Percentiles rank a stretch among this genome's conserved stretches.
These are phyloP conservation scores for Trapa bicornis DNA, from an alignment of 345 rosid species.

Conservation along the genomic window DNA sequence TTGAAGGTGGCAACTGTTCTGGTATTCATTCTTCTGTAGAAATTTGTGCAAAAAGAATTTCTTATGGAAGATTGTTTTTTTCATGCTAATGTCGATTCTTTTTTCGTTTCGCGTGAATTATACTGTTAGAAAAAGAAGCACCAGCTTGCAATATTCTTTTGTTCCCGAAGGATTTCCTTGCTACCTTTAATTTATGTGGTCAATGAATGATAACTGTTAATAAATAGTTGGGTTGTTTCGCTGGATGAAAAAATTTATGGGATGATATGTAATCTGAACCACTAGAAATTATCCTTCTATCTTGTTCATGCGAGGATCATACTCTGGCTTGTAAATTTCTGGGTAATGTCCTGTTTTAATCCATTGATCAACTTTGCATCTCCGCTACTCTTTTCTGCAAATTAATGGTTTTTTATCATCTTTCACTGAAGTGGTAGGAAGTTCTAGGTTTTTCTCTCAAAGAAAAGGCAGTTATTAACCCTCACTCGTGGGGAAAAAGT, in stretches of 20 bases:
- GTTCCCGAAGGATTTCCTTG: no score
- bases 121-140: not conserved
- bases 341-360: no score
- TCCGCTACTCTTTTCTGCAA: not conserved
- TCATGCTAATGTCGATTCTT: not conserved
- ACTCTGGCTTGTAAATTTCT: no score
- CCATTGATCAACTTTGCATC: no score
- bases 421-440: not conserved
- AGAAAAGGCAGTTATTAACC: not conserved
- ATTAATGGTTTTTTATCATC: not conserved
- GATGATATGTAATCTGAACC: not conserved
- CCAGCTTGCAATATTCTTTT: not conserved
- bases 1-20: no score
- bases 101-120: no score
- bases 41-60: no score
- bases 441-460: not conserved
- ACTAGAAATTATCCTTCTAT: no score
- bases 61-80: not conserved
- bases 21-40: not conserved
- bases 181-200: not conserved
- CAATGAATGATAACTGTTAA: not conserved
- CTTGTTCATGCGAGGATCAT: no score
- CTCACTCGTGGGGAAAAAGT: not conserved
- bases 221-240: not conserved
- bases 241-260: not conserved